Evolutionary conservation across 441 rosid genomes (phyloP).

Genomic region (Corymbia citriodora): DNA sequence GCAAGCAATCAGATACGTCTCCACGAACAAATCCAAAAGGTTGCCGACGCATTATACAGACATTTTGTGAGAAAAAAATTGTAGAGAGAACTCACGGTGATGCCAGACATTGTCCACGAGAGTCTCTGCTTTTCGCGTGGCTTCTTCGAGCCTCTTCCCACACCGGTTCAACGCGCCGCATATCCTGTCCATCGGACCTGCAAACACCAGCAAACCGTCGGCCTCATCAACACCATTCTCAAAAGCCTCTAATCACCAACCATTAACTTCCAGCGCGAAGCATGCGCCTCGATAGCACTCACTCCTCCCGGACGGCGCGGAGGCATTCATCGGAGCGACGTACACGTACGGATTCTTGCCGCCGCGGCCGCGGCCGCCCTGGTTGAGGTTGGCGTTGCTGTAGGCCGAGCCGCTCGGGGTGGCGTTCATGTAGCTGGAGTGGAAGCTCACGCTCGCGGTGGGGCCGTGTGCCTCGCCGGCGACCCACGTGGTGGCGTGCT

Average conservation of each 20-base stretch:
- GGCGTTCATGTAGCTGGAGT: not conserved
- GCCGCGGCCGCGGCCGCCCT: not conserved
- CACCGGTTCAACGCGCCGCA: too few species aligned
- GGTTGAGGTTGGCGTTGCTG: not conserved
- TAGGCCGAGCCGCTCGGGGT: not conserved
- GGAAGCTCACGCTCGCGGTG: not conserved
- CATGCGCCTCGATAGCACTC: not conserved
- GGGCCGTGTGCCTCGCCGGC: too few species aligned
- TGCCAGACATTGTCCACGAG: accelerated
- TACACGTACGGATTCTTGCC: not conserved
- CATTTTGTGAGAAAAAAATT: too few species aligned
- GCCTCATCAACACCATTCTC: not conserved
- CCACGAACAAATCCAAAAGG: too few species aligned
- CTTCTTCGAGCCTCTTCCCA: not conserved
- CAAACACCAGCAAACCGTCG: not conserved
- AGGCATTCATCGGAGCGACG: not conserved
- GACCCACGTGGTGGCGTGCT: too few species aligned
- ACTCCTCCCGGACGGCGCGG: not conserved
- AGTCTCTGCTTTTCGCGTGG: not conserved
- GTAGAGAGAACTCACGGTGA: too few species aligned
- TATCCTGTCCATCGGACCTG: not conserved
- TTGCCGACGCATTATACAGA: too few species aligned
- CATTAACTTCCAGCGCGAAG: not conserved
- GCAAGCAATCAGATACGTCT: too few species aligned
- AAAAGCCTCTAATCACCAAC: not conserved